These are phyloP conservation scores for Osmanthus fragrans DNA, from an alignment of 257 asterid species.

Conservation along the genomic window DNA sequence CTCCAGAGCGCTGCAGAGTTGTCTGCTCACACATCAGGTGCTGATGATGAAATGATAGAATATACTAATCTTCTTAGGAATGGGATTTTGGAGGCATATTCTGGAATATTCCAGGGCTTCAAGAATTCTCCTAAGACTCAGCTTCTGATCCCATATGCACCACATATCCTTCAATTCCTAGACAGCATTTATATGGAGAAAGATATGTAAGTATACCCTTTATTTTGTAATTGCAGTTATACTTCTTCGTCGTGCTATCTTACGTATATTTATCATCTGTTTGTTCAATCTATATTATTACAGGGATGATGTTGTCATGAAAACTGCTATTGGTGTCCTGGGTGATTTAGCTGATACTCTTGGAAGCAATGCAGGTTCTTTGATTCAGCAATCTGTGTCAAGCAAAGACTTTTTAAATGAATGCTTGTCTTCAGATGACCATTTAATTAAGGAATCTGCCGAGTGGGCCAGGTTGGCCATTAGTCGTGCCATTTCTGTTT, in stretches of 20 bases:
- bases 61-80: constrained; percentile 70
- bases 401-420: constrained; percentile 85
- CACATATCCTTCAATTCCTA: constrained; percentile 79
- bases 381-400: constrained; percentile 77
- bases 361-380: constrained; percentile 81
- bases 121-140: constrained; percentile 79
- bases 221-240: constrained; percentile 9
- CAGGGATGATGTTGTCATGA: constrained; percentile 96
- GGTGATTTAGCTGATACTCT: constrained; percentile 94
- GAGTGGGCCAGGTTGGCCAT: constrained; percentile 98
- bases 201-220: constrained; percentile 56
- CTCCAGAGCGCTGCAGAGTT: constrained; percentile 88
- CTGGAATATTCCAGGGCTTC: constrained; percentile 86
- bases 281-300: constrained; percentile 13
- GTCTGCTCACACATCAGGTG: constrained; percentile 65
- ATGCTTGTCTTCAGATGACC: constrained; percentile 86
- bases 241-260: not conserved
- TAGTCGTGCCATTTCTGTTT: constrained; percentile 82
- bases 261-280: not conserved
- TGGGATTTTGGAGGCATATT: constrained; percentile 86
- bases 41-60: constrained; percentile 75
- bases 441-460: constrained; percentile 87
- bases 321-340: constrained; percentile 88
- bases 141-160: constrained; percentile 68
- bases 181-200: constrained; percentile 79